Evolutionary conservation across 257 asterid genomes (phyloP).

Genomic region (Avicennia marina): DNA sequence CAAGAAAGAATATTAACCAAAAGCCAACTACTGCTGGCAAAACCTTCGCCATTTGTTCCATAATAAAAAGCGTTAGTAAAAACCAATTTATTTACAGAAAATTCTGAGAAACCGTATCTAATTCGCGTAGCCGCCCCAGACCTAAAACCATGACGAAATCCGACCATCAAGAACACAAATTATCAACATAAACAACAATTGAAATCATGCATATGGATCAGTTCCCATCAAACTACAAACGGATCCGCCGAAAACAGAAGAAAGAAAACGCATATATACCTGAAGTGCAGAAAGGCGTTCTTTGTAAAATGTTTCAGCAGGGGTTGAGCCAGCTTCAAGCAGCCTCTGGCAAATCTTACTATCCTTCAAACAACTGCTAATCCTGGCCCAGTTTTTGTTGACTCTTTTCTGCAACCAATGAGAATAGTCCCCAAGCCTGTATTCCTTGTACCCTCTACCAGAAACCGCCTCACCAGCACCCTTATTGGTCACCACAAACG

Average conservation of each 20-base stretch:
- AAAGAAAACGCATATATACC: slow-evolving; percentile 31
- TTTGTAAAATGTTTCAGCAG: slow-evolving; percentile 33
- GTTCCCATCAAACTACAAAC: neutral
- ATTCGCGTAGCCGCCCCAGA: slow-evolving; percentile 1
- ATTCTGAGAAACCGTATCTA: no score
- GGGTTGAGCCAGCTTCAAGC: slow-evolving; percentile 28
- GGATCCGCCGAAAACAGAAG: neutral
- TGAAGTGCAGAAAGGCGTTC: slow-evolving; percentile 66
- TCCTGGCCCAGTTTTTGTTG: slow-evolving; percentile 51
- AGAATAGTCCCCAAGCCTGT: slow-evolving; percentile 72
- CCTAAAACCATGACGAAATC: slow-evolving; percentile 4
- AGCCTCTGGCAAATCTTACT: slow-evolving; percentile 62
- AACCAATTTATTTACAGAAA: no score
- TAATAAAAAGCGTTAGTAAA: no score
- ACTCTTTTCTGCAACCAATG: slow-evolving; percentile 91
- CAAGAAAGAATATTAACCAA: no score
- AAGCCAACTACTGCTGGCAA: no score
- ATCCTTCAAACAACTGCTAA: slow-evolving; percentile 65
- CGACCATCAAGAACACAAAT: slow-evolving; percentile 5
- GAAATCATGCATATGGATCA: slow-evolving; percentile 1
- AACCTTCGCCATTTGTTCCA: no score
- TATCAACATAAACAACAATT: neutral
- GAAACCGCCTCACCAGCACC: slow-evolving; percentile 71
- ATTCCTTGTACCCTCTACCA: slow-evolving; percentile 71
- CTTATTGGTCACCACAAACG: slow-evolving; percentile 81